Conservation (phyloP, 208 protist species). For the Crithidia thermophila region DNA sequence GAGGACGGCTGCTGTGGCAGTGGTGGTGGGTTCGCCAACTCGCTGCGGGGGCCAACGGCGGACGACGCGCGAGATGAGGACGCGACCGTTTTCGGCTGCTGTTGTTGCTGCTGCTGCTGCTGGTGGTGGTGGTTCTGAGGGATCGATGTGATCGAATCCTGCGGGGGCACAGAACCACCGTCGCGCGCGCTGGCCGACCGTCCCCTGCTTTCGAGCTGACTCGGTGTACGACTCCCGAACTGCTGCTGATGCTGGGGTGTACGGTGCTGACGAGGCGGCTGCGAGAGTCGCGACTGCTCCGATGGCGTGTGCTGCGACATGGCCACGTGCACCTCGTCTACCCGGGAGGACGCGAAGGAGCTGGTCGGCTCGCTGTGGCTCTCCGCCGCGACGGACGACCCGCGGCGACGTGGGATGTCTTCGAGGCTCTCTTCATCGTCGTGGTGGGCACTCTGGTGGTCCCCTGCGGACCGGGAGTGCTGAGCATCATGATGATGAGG, state of each 20-base stretch:
- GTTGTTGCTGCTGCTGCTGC: constrained; percentile 9
- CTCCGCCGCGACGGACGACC: constrained; percentile 1
- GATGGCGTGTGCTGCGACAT: neutral
- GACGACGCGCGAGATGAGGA: neutral
- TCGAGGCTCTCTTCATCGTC: neutral
- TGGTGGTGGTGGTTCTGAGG: neutral
- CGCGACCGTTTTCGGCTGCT: neutral
- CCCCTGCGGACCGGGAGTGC: no score
- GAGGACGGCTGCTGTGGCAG: neutral
- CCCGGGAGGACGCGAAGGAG: neutral
- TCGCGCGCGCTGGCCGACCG: neutral
- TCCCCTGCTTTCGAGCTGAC: neutral
- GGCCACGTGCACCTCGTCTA: neutral
- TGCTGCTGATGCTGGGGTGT: constrained; percentile 12
- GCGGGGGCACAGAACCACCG: neutral
- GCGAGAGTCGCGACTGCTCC: neutral
- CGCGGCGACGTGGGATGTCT: constrained; percentile 9
- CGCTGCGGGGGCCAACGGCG: neutral
- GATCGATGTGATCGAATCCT: neutral
- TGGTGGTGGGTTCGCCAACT: neutral
- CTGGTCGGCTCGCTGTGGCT: neutral
- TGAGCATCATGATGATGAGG: no score
- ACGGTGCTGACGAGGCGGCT: neutral
- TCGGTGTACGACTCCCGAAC: constrained; percentile 1
- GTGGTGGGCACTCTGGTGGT: no score